A percentile compares a stretch with the other conserved stretches of the same genome.
phyloP scores from a whole-genome alignment of 2,329 filamentous ascomycete genomes.

The Polychaeton citri region DNA sequence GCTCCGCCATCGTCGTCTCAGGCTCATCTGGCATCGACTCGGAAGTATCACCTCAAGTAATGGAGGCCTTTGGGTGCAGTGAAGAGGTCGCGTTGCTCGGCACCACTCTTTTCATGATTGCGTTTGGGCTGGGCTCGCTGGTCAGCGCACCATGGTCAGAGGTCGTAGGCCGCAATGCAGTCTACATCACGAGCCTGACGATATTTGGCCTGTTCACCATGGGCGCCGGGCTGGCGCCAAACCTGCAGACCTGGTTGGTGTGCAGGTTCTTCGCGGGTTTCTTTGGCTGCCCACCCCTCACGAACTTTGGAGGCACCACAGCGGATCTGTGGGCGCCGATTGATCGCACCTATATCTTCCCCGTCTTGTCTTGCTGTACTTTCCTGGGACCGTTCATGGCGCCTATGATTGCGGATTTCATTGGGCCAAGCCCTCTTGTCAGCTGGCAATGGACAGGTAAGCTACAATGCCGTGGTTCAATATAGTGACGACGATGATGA shows the following conservation, averaged over 20 bases:
- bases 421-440: background rate
- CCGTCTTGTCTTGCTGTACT: slow-evolving; percentile 7
- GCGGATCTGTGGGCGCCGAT: slow-evolving; percentile 15
- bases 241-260: slow-evolving; percentile 12
- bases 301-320: slow-evolving; percentile 13
- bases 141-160: slow-evolving; percentile 28
- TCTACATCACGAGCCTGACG: slow-evolving; percentile 11
- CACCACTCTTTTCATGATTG: slow-evolving; percentile 33
- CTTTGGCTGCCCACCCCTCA: slow-evolving; percentile 11
- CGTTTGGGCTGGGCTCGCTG: slow-evolving; percentile 25
- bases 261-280: slow-evolving; percentile 16
- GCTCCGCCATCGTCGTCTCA: slow-evolving; percentile 1
- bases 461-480: background rate
- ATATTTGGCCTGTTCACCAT: slow-evolving; percentile 10
- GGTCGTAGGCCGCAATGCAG: slow-evolving; percentile 20
- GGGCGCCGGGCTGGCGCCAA: slow-evolving; percentile 11
- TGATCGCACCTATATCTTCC: slow-evolving; percentile 11
- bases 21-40: slow-evolving; percentile 6
- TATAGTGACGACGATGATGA: background rate
- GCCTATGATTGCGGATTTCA: slow-evolving; percentile 7
- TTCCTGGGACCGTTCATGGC: slow-evolving; percentile 9
- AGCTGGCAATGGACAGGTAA: slow-evolving; percentile 2
- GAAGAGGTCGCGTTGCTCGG: slow-evolving; percentile 9
- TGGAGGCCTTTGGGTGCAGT: slow-evolving; percentile 9
- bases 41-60: slow-evolving; percentile 5